Percentiles rank a stretch among this genome's conserved stretches.
Evolutionary conservation across 805 yeast species (phyloP).

Genomic region (Saturnispora besseyi): DNA sequence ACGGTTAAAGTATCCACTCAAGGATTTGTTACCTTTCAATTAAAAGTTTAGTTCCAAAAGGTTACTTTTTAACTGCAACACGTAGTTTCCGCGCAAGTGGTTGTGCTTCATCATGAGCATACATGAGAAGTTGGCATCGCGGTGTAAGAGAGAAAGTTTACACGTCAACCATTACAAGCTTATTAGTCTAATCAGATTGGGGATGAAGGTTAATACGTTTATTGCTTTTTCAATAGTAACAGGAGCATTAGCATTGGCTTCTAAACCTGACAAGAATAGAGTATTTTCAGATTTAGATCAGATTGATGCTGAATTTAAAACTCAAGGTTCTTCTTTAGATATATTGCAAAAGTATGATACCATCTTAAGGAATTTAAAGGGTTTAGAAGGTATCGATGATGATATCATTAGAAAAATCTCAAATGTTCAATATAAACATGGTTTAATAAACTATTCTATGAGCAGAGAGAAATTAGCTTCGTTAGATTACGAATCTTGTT

Average conservation of each 20-base stretch:
- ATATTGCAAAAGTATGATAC: conserved; percentile 26
- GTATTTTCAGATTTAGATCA: not conserved
- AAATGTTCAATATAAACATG: conserved; percentile 48
- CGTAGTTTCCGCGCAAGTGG: no score
- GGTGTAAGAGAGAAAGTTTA: not conserved
- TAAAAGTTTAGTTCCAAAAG: no score
- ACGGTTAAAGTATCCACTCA: no score
- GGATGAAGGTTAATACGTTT: not conserved
- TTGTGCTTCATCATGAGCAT: no score
- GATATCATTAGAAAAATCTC: conserved; percentile 22
- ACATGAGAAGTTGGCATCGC: not conserved
- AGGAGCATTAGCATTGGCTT: not conserved
- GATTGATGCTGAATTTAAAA: conserved; percentile 14
- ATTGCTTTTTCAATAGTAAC: not conserved
- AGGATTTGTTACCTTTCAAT: no score
- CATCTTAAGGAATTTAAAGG: conserved; percentile 15
- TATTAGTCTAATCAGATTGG: not conserved
- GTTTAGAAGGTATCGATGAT: conserved; percentile 13
- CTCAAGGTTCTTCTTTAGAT: conserved; percentile 23
- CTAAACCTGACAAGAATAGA: not conserved
- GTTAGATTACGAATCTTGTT: conserved; percentile 40
- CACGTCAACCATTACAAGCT: not conserved
- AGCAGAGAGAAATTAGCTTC: conserved; percentile 47
- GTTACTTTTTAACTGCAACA: no score
- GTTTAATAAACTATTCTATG: conserved; percentile 49